Base-by-base conservation (phyloP, 257 asterid species). In the Solanum medicagineum region DNA sequence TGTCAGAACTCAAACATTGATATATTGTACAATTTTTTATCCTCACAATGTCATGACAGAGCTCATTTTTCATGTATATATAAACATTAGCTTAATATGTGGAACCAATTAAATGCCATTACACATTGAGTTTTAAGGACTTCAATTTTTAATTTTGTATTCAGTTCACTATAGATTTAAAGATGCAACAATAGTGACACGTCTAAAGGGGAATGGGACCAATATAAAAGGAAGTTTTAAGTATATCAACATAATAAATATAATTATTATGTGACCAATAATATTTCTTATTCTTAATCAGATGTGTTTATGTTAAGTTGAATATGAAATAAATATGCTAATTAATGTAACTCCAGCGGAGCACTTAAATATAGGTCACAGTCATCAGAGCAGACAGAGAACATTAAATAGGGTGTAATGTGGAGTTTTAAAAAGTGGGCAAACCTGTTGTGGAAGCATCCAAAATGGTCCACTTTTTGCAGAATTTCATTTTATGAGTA, bases 381-480 rank as follows among this genome's bases (percentile, higher is more conserved):
- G 45, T 62, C 42, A 44, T 51, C 24, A 47, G 44, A 62, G 20
- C 40, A 32, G 59, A 13, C 55, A 56, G 81, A 84, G 26, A 32
- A 73, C 85, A 81, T 66, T 81, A 24, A 89, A 53, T 86, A 12
- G 36, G 44, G 62, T 42, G 81, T 26, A 51, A 15, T 77, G 45
- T 26, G 2, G 9, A 26, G 24, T 77, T 51, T 10, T 1, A 74
- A 77, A 53, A 79, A 40, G 77, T 7, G 49, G 59, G 26, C 32
- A 32, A 51, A 40, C 84, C 86, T 51, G 83, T 55, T 42, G 63
- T 17, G 42, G 84, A 83, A 87, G 44, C 87, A 86, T 87, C 85
- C 57, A 77, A 66, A 29, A 68, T 75, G 92, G 87, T 83, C 90
- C 93, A 87, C 81, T 26, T 29, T 60, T 83, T 49, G 74, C 69